Evolutionary conservation across 495 filamentous ascomycete species (phyloP).

Genomic region (Xylaria telfairii): DNA sequence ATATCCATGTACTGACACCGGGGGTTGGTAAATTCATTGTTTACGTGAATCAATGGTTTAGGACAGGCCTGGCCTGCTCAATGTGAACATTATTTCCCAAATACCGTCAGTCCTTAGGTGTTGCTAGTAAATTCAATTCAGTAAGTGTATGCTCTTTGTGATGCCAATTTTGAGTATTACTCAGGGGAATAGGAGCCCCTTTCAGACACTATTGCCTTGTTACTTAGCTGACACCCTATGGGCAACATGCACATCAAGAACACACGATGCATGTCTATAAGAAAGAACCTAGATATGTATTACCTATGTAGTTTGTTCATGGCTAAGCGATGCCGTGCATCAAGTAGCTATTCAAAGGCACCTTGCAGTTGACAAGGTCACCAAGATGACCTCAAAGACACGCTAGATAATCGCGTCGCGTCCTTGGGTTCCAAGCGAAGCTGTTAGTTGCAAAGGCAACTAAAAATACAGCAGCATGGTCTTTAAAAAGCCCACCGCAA

Average conservation of each 20-base stretch:
- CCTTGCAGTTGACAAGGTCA: neutral
- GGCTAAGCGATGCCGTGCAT: neutral
- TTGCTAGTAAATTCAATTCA: neutral
- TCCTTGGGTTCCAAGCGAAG: neutral
- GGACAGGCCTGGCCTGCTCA: neutral
- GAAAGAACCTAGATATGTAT: neutral
- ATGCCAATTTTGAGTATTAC: neutral
- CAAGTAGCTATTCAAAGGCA: neutral
- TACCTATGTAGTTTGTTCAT: neutral
- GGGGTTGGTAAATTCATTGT: neutral
- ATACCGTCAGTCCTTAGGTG: no score
- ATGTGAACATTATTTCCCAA: no score
- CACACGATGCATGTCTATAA: neutral
- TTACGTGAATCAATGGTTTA: neutral
- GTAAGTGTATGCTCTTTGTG: neutral
- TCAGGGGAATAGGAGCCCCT: neutral
- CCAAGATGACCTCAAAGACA: constrained; percentile 8
- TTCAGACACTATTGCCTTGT: neutral
- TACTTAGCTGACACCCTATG: neutral
- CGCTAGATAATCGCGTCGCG: neutral
- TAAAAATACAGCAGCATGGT: neutral
- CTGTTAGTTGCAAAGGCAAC: neutral
- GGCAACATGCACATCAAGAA: neutral
- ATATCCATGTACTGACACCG: neutral
- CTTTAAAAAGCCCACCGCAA: neutral